Evolutionary conservation across 768 basidiomycete species (phyloP), one percentile per base, ranked within the genome.

Genomic region (Boletus sensibilis): DNA sequence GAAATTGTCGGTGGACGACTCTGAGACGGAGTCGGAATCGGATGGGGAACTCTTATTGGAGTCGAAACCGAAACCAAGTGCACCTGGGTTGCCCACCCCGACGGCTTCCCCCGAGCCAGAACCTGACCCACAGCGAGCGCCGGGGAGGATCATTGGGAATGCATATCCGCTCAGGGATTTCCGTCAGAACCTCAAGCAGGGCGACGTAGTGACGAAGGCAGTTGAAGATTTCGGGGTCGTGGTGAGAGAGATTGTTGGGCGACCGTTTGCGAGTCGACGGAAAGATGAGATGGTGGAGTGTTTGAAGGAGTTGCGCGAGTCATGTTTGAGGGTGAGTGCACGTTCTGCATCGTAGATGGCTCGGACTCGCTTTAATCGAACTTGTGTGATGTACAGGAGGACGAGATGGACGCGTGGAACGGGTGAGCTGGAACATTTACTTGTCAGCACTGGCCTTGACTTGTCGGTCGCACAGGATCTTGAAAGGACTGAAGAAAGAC

Each of bases 361-460:
- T 49, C n/a, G 38, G 13, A 33, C 18, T 25, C 21, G 16, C 44
- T 43, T 43, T 11, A 42, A 33, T 29, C 23, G 40, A 39, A 57
- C 44, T 14, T 27, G 25, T 42, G 13, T 33, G n/a, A 13, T 34
- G 20, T 34, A 27, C 60, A 91, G 84, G 88, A 92, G 73, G 89
- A 92, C 69, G 90, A 93, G 69, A 82, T 92, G 37, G 87, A 88
- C 43, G 82, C 81, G 33, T 94, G 91, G 91, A 93, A 94, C 71
- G 72, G 66, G 87, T 88, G 60, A 61, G 82, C 76, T 16, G 37
- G 44, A n/a, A 47, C 23, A 14, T 10, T 21, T 27, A 2, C 20
- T 51, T 29, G 31, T 40, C 12, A 1, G 5, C 16, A 4, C 7
- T 34, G 13, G 12, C 25, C n/a, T 59, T 51, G 39, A 50, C 39